Evolutionary conservation across 345 rosid species (phyloP).

Genomic region (Erucastrum elatum): DNA sequence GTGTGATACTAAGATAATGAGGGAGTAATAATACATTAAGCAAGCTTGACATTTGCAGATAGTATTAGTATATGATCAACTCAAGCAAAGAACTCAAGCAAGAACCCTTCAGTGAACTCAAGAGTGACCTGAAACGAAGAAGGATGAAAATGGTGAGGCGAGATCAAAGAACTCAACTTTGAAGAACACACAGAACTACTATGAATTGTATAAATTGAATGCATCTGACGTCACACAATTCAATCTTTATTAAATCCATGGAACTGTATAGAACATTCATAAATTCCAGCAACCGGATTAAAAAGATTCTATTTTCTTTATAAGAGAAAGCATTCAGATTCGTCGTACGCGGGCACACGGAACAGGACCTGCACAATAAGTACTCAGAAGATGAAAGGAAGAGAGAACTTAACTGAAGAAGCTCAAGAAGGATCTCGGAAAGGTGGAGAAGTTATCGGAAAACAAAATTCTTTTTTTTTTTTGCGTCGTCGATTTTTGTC

Average conservation of each 20-base stretch:
- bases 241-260: not conserved
- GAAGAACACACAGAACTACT: not conserved
- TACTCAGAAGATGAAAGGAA: not conserved
- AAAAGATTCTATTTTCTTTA: not conserved
- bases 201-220: no score
- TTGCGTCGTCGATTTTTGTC: not conserved
- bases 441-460: slow-evolving; percentile 9
- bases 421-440: slow-evolving; percentile 9
- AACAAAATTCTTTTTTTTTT: not conserved
- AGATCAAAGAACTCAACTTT: not conserved
- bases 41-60: slow-evolving; percentile 77
- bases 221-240: slow-evolving; percentile 12
- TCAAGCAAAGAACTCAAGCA: slow-evolving; percentile 32
- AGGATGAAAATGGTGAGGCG: not conserved
- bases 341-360: not conserved
- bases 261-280: not conserved
- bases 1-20: not conserved
- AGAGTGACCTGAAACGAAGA: slow-evolving; percentile 31
- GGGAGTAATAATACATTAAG: slow-evolving; percentile 44
- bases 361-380: not conserved
- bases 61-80: slow-evolving; percentile 46
- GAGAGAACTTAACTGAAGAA: not conserved
- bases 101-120: not conserved
- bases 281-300: not conserved
- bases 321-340: slow-evolving; percentile 1